These are phyloP conservation scores for Colletotrichum lindemuthianum DNA, from an alignment of 2,329 filamentous ascomycete genomes.

Conservation along the genomic window DNA sequence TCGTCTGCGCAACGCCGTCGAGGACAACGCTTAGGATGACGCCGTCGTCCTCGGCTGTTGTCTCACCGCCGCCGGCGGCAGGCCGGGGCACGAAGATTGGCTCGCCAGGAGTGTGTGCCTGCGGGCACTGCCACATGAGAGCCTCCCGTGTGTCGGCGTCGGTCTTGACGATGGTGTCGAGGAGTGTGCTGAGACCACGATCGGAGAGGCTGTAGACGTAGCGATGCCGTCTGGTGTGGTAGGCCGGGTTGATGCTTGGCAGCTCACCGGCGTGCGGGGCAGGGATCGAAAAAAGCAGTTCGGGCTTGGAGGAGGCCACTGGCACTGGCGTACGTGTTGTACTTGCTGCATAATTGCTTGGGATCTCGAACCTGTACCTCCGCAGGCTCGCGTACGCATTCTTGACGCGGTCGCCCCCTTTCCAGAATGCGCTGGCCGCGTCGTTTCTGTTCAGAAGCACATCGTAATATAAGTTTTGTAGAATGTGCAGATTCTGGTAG, in stretches of 20 bases:
- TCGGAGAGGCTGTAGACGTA: constrained; percentile 69
- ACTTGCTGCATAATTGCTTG: constrained; percentile 35
- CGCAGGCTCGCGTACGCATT: constrained; percentile 51
- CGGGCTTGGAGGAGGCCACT: background rate
- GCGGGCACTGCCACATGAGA: constrained; percentile 65
- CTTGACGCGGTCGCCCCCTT: constrained; percentile 50
- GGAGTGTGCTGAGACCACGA: constrained; percentile 67
- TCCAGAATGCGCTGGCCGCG: constrained; percentile 55
- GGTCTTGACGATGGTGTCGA: constrained; percentile 73
- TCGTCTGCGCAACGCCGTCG: constrained; percentile 66
- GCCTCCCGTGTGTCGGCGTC: constrained; percentile 65
- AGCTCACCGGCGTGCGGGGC: constrained; percentile 69
- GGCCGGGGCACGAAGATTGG: constrained; percentile 69
- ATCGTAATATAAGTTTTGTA: constrained; percentile 76
- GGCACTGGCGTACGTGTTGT: constrained; percentile 12
- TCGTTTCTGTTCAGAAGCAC: constrained; percentile 66
- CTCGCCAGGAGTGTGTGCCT: constrained; percentile 74
- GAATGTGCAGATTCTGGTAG: constrained; percentile 72
- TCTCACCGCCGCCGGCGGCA: constrained; percentile 24
- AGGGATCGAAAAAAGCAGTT: constrained; percentile 48
- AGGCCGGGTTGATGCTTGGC: constrained; percentile 71
- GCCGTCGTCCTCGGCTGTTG: constrained; percentile 69
- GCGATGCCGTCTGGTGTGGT: constrained; percentile 62
- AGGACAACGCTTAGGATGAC: constrained; percentile 71
- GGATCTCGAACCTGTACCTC: constrained; percentile 56